phyloP scores from a whole-genome alignment of 2,329 filamentous ascomycete genomes.

The Alternaria ventricosa region DNA sequence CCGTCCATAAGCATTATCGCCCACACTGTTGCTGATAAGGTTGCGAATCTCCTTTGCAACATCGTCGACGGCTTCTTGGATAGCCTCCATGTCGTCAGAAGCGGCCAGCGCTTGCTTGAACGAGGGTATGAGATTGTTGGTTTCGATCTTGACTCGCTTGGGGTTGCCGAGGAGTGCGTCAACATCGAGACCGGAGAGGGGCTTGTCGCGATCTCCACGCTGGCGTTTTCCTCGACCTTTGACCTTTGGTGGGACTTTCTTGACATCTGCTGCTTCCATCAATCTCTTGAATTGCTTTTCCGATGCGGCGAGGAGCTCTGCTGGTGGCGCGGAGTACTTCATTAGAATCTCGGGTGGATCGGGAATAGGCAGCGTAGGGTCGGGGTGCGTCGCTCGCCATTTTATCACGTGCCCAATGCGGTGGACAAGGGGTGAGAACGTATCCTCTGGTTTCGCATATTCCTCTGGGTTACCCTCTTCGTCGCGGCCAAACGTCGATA shows the following conservation, averaged over 20 bases:
- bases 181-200: conserved; percentile 87
- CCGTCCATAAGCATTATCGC: conserved; percentile 74
- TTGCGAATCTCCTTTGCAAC: conserved; percentile 74
- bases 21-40: conserved; percentile 75
- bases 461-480: conserved; percentile 72
- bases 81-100: conserved; percentile 65
- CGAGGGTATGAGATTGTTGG: conserved; percentile 83
- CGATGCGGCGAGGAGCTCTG: conserved; percentile 67
- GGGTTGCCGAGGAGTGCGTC: conserved; percentile 75
- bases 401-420: conserved; percentile 86
- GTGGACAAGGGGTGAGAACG: conserved; percentile 85
- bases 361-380: conserved; percentile 67
- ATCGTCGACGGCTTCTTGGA: conserved; percentile 74
- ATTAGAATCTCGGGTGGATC: conserved; percentile 58
- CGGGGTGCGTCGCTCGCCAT: conserved; percentile 77
- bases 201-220: conserved; percentile 72
- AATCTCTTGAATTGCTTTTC: conserved; percentile 67
- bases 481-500: conserved; percentile 73
- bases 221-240: conserved; percentile 71
- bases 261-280: conserved; percentile 75
- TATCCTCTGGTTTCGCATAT: conserved; percentile 79
- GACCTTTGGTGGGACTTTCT: conserved; percentile 79
- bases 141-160: conserved; percentile 63
- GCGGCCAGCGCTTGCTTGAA: conserved; percentile 80
- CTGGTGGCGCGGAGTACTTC: conserved; percentile 75